These are phyloP conservation scores for Dichomitus squalens DNA, from an alignment of 1,284 basidiomycete genomes.

Conservation along the genomic window DNA sequence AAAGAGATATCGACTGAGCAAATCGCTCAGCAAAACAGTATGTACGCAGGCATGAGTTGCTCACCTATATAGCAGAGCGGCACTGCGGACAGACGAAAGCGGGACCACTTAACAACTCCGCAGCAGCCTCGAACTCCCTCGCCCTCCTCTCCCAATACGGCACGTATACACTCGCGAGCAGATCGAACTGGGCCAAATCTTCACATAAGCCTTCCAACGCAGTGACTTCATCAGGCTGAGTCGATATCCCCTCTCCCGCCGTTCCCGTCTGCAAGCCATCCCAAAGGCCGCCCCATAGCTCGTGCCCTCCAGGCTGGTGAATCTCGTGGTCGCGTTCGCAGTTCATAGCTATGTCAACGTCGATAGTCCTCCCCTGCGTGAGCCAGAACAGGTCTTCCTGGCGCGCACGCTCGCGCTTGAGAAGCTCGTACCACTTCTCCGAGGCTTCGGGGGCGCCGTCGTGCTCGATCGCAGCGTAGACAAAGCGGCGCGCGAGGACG, in stretches of 20 bases:
- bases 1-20: background rate
- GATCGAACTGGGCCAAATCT: conserved; percentile 5
- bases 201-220: conserved; percentile 7
- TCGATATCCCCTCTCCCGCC: background rate
- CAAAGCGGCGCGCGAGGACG: conserved; percentile 30
- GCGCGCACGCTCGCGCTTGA: background rate
- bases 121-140: conserved; percentile 8
- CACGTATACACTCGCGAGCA: conserved; percentile 17
- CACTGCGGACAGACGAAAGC: conserved; percentile 24
- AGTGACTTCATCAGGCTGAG: background rate
- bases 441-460: conserved; percentile 1
- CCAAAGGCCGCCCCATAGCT: background rate
- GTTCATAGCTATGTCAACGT: background rate
- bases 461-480: conserved; percentile 29
- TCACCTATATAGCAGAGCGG: conserved; percentile 18
- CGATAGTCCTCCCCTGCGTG: background rate
- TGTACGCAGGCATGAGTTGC: background rate
- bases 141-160: conserved; percentile 23
- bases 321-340: background rate
- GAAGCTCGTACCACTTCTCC: background rate
- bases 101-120: background rate
- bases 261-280: background rate
- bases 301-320: background rate
- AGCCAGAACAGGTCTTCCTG: background rate
- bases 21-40: background rate